These are phyloP conservation scores for Starmerella apicola DNA, from an alignment of 805 yeast species.

Conservation along the genomic window DNA sequence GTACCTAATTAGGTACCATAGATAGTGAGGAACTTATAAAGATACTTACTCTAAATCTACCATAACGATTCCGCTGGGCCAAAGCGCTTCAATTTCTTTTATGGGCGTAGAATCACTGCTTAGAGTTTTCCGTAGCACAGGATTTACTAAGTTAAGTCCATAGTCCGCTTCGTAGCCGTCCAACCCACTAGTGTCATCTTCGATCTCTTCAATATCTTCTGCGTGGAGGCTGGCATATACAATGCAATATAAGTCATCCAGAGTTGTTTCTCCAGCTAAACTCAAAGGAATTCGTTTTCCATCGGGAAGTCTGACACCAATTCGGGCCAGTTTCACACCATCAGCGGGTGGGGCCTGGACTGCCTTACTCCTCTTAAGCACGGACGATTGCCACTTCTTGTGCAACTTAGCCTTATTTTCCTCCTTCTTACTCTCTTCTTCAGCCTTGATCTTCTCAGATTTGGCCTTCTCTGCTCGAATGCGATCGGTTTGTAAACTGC, in stretches of 20 bases:
- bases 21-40: no score
- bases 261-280: constrained; percentile 34
- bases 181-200: constrained; percentile 6
- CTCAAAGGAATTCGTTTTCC: constrained; percentile 48
- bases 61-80: constrained; percentile 56
- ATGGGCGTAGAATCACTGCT: constrained; percentile 27
- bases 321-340: constrained; percentile 31
- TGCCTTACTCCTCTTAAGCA: constrained; percentile 20
- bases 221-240: constrained; percentile 40
- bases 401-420: constrained; percentile 13
- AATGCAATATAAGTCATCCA: constrained; percentile 60
- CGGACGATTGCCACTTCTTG: constrained; percentile 23
- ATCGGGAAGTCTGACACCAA: constrained; percentile 55
- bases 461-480: constrained; percentile 27
- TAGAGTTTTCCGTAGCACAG: constrained; percentile 45
- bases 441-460: constrained; percentile 12
- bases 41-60: constrained; percentile 29
- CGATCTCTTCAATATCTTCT: constrained; percentile 17
- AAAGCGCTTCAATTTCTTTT: constrained; percentile 36
- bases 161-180: constrained; percentile 35
- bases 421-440: constrained; percentile 23
- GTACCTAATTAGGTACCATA: no score
- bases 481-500: constrained; percentile 56
- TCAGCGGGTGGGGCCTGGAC: constrained; percentile 23
- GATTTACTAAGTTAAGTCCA: constrained; percentile 39